phyloP scores from a whole-genome alignment of 768 basidiomycete species.

The Galerina sulciceps region DNA sequence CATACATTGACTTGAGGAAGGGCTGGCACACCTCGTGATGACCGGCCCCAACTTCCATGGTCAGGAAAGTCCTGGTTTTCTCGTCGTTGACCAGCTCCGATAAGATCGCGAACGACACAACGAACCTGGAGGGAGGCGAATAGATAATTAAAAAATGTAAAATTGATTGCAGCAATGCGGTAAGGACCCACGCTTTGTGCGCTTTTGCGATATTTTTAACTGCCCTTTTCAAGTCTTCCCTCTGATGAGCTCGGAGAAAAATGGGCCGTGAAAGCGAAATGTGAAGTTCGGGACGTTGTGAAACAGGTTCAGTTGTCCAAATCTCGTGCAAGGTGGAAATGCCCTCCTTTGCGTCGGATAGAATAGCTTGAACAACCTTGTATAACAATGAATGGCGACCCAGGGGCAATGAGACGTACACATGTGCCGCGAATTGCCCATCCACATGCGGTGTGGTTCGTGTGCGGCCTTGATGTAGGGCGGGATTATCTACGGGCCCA shows the following conservation, averaged over 20 bases:
- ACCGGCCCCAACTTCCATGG: conserved; percentile 84
- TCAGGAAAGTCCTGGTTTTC: conserved; percentile 77
- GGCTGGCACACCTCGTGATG: conserved; percentile 62
- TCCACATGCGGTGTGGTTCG: conserved; percentile 81
- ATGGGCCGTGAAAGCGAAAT: conserved; percentile 86
- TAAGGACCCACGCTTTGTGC: conserved; percentile 47
- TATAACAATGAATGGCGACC: conserved; percentile 8
- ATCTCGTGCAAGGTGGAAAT: conserved; percentile 47
- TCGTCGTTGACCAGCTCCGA: conserved; percentile 81
- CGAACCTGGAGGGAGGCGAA: conserved; percentile 53
- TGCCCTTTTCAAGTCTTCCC: conserved; percentile 68
- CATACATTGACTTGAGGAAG: conserved; percentile 3
- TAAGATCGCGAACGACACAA: conserved; percentile 72
- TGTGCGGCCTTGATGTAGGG: conserved; percentile 82
- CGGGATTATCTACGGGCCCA: conserved; percentile 71
- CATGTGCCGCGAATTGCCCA: conserved; percentile 84
- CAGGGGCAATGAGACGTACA: conserved; percentile 67
- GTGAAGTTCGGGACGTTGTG: conserved; percentile 59
- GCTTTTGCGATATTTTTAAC: conserved; percentile 56
- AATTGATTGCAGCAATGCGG: neutral
- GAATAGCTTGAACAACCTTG: conserved; percentile 3
- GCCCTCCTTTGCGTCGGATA: neutral
- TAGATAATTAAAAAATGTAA: neutral
- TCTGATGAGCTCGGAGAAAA: conserved; percentile 79
- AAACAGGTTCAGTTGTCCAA: conserved; percentile 26